Conservation (phyloP, 2,329 filamentous ascomycete genomes). For the Graphilbum ipis-grandicollis region DNA sequence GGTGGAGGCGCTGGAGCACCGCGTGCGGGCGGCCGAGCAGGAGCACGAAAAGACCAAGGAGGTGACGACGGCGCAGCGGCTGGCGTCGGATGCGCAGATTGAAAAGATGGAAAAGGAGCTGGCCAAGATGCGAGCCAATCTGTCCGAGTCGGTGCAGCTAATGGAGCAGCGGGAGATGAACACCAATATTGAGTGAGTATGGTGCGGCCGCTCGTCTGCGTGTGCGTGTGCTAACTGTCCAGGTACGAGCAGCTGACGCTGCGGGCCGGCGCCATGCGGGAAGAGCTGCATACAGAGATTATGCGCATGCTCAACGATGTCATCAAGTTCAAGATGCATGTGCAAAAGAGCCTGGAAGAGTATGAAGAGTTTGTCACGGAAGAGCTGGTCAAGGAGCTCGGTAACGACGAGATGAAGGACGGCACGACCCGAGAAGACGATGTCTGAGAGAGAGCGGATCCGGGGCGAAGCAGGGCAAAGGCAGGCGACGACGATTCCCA, state of each 20-base stretch:
- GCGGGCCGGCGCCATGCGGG: conserved; percentile 65
- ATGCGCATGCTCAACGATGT: conserved; percentile 93
- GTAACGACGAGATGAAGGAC: conserved; percentile 36
- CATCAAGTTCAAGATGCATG: conserved; percentile 95
- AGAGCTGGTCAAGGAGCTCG: conserved; percentile 74
- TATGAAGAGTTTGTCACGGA: conserved; percentile 89
- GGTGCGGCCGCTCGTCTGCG: too few relatives aligned
- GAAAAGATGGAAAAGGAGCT: conserved; percentile 98
- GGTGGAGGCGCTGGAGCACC: conserved; percentile 79
- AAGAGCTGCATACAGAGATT: conserved; percentile 94
- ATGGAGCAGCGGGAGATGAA: conserved; percentile 95
- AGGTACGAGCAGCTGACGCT: conserved; percentile 89
- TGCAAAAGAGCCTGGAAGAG: conserved; percentile 82
- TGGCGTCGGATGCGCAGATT: conserved; percentile 80
- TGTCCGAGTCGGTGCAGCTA: conserved; percentile 74
- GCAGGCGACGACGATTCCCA: too few relatives aligned
- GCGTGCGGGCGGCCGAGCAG: conserved; percentile 73
- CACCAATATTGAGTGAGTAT: conserved; percentile 82
- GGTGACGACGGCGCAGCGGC: conserved; percentile 68
- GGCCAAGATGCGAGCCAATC: conserved; percentile 71
- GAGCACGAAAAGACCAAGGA: conserved; percentile 92
- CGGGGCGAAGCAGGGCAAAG: too few relatives aligned
- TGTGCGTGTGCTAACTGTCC: neutral
- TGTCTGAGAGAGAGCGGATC: too few relatives aligned
- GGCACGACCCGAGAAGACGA: too few relatives aligned